Conservation (phyloP, 2,329 filamentous ascomycete genomes). For the Penicillium sp. region DNA sequence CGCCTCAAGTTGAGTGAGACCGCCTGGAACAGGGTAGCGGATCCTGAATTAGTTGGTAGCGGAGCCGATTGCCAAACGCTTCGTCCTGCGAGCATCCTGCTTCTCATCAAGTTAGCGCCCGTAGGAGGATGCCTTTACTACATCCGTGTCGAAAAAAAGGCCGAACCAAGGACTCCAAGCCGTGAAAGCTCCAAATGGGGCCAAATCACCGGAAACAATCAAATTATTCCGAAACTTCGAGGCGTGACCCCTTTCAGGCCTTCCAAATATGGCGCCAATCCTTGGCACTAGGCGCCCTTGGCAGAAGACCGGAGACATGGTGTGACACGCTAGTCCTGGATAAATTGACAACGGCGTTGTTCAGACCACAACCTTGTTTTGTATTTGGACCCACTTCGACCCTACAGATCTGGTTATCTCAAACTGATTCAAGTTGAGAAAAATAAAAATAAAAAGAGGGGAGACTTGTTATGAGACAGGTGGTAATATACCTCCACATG, state of each 20-base stretch:
- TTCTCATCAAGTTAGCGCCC: background rate
- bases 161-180: background rate
- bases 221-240: background rate
- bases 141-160: background rate
- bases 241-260: background rate
- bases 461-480: background rate
- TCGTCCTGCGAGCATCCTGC: background rate
- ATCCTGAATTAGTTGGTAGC: background rate
- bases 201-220: background rate
- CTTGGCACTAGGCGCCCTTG: slow-evolving; percentile 6
- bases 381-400: background rate
- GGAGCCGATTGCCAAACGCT: background rate
- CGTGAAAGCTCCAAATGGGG: background rate
- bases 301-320: background rate
- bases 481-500: too few relatives aligned
- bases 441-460: too few relatives aligned
- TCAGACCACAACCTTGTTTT: background rate
- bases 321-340: slow-evolving; percentile 1
- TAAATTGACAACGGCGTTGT: slow-evolving; percentile 1
- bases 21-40: background rate
- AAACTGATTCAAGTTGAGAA: background rate
- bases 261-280: background rate
- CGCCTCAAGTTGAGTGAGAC: background rate
- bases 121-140: background rate
- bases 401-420: background rate